Base-by-base conservation (phyloP, 768 basidiomycete genomes). In the Tricholoma sp. region DNA sequence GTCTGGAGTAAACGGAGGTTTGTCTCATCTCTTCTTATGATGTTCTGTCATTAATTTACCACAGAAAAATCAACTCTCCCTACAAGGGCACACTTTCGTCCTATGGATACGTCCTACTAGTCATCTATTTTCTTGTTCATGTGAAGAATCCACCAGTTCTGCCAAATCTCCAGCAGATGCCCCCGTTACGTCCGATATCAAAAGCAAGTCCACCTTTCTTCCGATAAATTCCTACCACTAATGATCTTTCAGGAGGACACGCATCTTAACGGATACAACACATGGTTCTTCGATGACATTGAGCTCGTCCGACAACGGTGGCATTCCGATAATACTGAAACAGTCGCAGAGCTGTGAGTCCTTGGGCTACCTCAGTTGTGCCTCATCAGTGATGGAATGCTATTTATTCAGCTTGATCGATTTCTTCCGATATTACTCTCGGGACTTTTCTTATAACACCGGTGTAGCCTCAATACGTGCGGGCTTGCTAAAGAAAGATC, bases 211-310 rank as follows among this genome's bases (percentile, higher is more conserved):
- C 3, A 7, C 10, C 48, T 56, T 52, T 52, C 24, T 58, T 9
- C 50, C 52, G 17, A 42, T 42, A 18, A 10, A 42, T 8, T 57
- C 47, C 66, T 44, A 53, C 53, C 51, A 37, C 54, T 60, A 59
- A 50, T 59, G 41, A 15, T 17, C 39, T 52, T 51, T 11, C 63
- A 90, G 89, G 91, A 88, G 69, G 90, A 91, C 63, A 89, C 83
- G 45, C 85, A 90, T 72, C 76, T 93, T 57, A 82, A 83, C 60
- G 91, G 85, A 59, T 80, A 86, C 75, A 91, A 94, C 72, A 86
- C 85, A 65, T 93, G 93, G 91, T 98, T 99, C 76, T 99, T 98
- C 68, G 96, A 98, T 75, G 96, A 99, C 71, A 88, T 95, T 66
- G 94, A 97, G 65, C 80, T 93, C 36, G 76, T 99, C 55, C 81